Base-by-base conservation (phyloP, 306 rosid species). In the Crataegus laevigata region DNA sequence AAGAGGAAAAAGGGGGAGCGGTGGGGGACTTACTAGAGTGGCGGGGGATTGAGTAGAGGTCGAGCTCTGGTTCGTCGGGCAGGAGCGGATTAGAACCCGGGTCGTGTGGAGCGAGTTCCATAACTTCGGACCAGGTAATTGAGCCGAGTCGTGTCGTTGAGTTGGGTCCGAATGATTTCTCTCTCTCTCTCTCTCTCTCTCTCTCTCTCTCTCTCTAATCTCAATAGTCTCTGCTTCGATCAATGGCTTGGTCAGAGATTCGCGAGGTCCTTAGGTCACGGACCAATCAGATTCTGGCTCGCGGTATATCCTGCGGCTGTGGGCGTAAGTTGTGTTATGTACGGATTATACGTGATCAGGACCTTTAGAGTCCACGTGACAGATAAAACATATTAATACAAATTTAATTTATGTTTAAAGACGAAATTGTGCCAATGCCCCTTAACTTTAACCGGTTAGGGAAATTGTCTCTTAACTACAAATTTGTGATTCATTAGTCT, bases 11-110 rank as follows among this genome's bases (percentile, higher is more conserved):
- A 42, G 76, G 15, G 30, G 3, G 21, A 52, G 24, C 62, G 30
- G 2, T 50, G 54, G 75, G 52, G 42, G 10, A 83, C 88, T 90
- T 94, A 94, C 97, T 77, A n/a, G 97, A 89, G 78, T 85, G 87
- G 77, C 88, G 82, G 73, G 98, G 98, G 42, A 94, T 94, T 71
- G 97, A 84, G 91, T 91, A 94, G 83, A 94, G 96, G 70, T 94
- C 97, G 80, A 90, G 87, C 83, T 94, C 97, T 59, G 94, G 93
- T 81, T 85, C 97, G 6, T 88, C 91, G 76, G 84, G 76, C 74
- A 80, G 82, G 83, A 65, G 80, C 85, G 71, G 87, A 17, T 79
- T 81, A 63, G 85, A 76, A 82, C 55, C 80, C 55, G 89, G 84
- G 82, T 90, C 90, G 32, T 64, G 78, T 43, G 66, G 76, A 6